Evolutionary conservation across 768 basidiomycete genomes (phyloP).

Genomic region (Mycena rosella): DNA sequence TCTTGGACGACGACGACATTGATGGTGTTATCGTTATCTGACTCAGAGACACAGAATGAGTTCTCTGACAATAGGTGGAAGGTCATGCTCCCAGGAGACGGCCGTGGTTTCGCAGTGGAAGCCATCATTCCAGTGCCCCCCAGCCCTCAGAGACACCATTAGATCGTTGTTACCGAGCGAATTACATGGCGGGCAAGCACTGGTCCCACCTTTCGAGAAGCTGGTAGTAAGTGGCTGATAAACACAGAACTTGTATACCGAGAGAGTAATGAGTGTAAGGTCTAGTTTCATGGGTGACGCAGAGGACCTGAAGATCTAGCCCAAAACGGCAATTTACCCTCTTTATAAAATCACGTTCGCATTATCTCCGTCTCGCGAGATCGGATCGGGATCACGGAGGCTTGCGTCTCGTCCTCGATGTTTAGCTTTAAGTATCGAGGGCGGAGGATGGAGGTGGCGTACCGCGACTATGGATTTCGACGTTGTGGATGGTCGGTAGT

Average conservation of each 20-base stretch:
- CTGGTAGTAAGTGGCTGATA: background rate
- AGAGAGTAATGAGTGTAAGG: background rate
- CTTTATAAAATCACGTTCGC: too few species aligned
- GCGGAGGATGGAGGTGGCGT: too few species aligned
- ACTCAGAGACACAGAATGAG: slow-evolving; percentile 53
- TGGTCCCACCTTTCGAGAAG: background rate
- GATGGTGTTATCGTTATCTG: slow-evolving; percentile 2
- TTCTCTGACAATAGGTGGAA: background rate
- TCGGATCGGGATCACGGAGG: too few species aligned
- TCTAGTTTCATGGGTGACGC: too few species aligned
- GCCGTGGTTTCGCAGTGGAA: background rate
- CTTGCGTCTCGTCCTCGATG: too few species aligned
- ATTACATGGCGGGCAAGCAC: background rate
- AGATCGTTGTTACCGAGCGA: background rate
- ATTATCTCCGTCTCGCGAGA: too few species aligned
- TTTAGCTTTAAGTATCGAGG: too few species aligned
- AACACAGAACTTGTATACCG: background rate
- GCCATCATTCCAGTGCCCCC: background rate
- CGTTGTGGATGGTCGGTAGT: too few species aligned
- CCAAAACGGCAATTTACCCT: too few species aligned
- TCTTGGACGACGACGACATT: slow-evolving; percentile 10
- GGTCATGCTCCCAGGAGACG: background rate
- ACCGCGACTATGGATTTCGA: too few species aligned
- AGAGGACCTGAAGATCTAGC: too few species aligned
- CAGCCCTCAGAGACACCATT: background rate